Base-by-base conservation (phyloP, 2,329 filamentous ascomycete species). In the Balansia obtecta region DNA sequence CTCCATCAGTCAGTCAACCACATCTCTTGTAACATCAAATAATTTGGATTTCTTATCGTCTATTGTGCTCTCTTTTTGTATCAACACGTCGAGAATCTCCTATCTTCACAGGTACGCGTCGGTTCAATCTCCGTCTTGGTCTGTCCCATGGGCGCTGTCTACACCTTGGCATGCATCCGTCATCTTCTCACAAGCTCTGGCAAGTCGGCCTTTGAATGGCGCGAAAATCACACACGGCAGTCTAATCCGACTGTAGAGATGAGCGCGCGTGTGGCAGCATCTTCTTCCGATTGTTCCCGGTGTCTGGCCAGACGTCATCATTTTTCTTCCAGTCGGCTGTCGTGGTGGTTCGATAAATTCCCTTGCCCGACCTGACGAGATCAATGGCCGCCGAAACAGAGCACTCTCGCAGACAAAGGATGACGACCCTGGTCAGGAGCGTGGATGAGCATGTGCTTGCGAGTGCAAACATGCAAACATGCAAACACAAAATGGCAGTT, bases 11-110 rank as follows among this genome's bases (percentile, higher is more conserved):
- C 40, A 43, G 15, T 32, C 48, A 43, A 46, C 38, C 13, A 30
- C 34, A 45, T 41, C 22, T 22, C 7, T 27, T 41, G 30, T 27
- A 27, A 15, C 39, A 32, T 37, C 27, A 50, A 44, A 12, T 20
- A 40, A 27, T 37, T 15, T 6, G 3, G 11, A 32, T 43, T 33
- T 2, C 38, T 39, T 46, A 32, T 30, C 40, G 16, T 49, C 38
- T 49, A n/a, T 50, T 53, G 44, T 50, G 48, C 45, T 52, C 13
- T n/a, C 41, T 53, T 49, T 20, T 39, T 44, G 22, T 33, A 41
- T 37, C 32, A 46, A 37, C 34, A 34, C 18, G 15, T 40, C 38
- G 41, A 46, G 40, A 15, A 8, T 34, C 40, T 44, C 22, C 30
- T 45, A 47, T 37, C 15, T 27, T 27, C 27, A 27, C 42, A 47